Evolutionary conservation across 2,329 filamentous ascomycete genomes (phyloP), one percentile per base, ranked within the genome.

Genomic region (Trichoderma citrinoviride): DNA sequence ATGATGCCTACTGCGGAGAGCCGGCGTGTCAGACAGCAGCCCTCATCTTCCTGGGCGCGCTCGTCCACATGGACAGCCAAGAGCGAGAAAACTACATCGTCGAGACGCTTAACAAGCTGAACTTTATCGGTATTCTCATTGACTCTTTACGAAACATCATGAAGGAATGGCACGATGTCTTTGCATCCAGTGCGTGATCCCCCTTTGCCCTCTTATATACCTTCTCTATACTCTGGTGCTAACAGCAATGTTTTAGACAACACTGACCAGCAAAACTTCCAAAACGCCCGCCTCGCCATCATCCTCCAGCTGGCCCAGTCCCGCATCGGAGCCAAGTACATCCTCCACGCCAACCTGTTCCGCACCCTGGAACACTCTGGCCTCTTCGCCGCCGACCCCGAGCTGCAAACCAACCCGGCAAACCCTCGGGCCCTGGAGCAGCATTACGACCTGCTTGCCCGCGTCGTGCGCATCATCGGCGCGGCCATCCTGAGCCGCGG

Each of bases 341-440:
- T 97, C n/a, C 83, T 98, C 47, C 93, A 96, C 72, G 91, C 92
- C 8, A 94, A 94, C 67, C 83, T 99, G 5, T 94, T 99, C 80
- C 85, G 89, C 50, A 85, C 91, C 0, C 81, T 98, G 29, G 90
- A 90, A 67, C 86, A 90, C 64, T 96, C 93, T 0, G 87, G 88
- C n/a, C 83, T 98, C 23, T 99, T 98, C 75, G 83, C 88, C 8
- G 90, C 91, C 14, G 95, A 99, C 75, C 95, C 95, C 0, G 95
- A 99, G 76, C 87, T 99, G 62, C 93, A 96, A 66, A 87, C 93
- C 77, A 87, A 91, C 70, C 85, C 89, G 63, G 83, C 88, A 62
- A 89, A 92, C 70, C 81, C 86, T 3, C 82, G 84, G 65, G 90
- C 92, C 3, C 83, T 97, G 21, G 86, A 88, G 68, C 89, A 89